Conservation (phyloP, 352 stramenopile species). For the Phytopythium aichiense region DNA sequence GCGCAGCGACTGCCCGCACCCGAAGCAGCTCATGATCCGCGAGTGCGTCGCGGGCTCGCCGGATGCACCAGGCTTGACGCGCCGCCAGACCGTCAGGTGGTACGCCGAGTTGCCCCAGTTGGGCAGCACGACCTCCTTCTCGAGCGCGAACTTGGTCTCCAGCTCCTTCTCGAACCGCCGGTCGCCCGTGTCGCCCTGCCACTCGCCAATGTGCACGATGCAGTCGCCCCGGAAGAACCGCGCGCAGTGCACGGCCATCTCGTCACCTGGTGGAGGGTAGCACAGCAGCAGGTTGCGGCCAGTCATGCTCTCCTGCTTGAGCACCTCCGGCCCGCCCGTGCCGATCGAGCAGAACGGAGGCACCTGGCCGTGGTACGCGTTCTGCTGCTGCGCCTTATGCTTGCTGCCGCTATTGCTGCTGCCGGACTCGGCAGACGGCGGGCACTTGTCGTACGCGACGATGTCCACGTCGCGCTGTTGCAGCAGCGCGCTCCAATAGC, state of each 20-base stretch:
- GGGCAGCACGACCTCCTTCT: slow-evolving; percentile 51
- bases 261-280: slow-evolving; percentile 58
- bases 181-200: slow-evolving; percentile 74
- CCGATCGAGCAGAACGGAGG: slow-evolving; percentile 60
- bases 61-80: slow-evolving; percentile 14
- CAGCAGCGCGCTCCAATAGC: slow-evolving; percentile 85
- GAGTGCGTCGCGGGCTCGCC: slow-evolving; percentile 5
- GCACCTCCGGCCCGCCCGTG: slow-evolving; percentile 50
- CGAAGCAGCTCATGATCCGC: slow-evolving; percentile 46
- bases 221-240: slow-evolving; percentile 58
- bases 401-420: slow-evolving; percentile 6
- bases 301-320: slow-evolving; percentile 33
- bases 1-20: slow-evolving; percentile 36
- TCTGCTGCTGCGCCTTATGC: slow-evolving; percentile 18
- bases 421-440: slow-evolving; percentile 21
- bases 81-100: slow-evolving; percentile 66
- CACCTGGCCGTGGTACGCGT: slow-evolving; percentile 63
- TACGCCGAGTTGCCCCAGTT: slow-evolving; percentile 83
- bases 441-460: slow-evolving; percentile 58
- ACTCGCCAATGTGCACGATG: slow-evolving; percentile 72
- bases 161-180: slow-evolving; percentile 63
- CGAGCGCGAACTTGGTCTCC: slow-evolving; percentile 41
- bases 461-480: slow-evolving; percentile 68
- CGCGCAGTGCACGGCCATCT: slow-evolving; percentile 56
- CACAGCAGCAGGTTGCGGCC: slow-evolving; percentile 60